Percentiles rank a stretch among this genome's conserved stretches.
phyloP scores from a whole-genome alignment of 768 basidiomycete genomes.

The Astraeus odoratus region DNA sequence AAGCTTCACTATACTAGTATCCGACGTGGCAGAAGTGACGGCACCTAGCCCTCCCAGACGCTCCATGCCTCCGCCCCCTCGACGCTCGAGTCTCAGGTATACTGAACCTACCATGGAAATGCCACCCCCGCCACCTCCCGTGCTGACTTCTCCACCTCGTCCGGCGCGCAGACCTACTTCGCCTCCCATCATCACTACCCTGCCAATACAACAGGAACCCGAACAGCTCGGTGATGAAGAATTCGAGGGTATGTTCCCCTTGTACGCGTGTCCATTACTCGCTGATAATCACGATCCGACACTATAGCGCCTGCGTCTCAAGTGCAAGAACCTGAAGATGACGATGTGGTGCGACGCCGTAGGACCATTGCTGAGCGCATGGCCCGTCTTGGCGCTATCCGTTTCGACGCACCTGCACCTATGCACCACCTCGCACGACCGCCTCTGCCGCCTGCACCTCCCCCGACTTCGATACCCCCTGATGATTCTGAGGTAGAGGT shows the following conservation, averaged over 20 bases:
- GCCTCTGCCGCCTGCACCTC: constrained; percentile 31
- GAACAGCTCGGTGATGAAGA: neutral
- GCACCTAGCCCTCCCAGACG: constrained; percentile 10
- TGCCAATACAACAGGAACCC: constrained; percentile 2
- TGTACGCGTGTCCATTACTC: too few relatives aligned
- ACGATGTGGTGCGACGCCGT: constrained; percentile 47
- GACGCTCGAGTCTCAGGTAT: constrained; percentile 18
- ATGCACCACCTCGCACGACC: constrained; percentile 31
- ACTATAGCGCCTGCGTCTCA: neutral
- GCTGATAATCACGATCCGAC: too few relatives aligned
- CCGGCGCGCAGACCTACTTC: constrained; percentile 10
- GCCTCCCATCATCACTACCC: constrained; percentile 20
- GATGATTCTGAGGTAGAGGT: constrained; percentile 18
- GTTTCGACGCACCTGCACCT: constrained; percentile 62
- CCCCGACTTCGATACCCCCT: constrained; percentile 27
- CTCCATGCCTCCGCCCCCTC: constrained; percentile 17
- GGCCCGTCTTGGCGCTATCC: constrained; percentile 86
- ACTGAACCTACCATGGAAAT: constrained; percentile 5
- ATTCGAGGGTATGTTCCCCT: neutral
- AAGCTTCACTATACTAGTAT: constrained; percentile 9
- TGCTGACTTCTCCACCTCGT: constrained; percentile 13
- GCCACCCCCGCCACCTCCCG: constrained; percentile 15
- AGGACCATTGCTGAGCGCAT: constrained; percentile 88
- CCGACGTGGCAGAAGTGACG: constrained; percentile 8
- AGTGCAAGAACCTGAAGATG: constrained; percentile 18